Base-by-base conservation (phyloP, 305 asterid genomes). In the Fraxinus nigra region DNA sequence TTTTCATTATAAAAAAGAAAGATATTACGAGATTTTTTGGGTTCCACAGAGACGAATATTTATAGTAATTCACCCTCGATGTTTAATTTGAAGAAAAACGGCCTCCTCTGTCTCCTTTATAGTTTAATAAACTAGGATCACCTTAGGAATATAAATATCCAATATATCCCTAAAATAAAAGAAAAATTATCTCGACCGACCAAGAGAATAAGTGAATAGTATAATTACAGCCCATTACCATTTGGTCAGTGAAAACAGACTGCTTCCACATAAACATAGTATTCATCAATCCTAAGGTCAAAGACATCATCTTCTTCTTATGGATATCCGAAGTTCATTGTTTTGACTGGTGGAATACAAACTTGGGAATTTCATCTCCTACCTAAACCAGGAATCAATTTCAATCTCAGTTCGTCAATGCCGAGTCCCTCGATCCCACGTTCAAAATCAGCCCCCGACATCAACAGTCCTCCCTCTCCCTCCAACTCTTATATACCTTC, bases 351-450 rank as follows among this genome's bases (percentile, higher is more conserved):
- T 5, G 28, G 1, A 76, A 48, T 5, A 26, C 46, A 51, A 14
- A 16, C 24, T 32, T 5, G 22, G 22, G 6, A 80, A 72, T 80
- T 37, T 74, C 75, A 18, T 80, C 63, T 9, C 63, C 65, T 22
- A 33, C 56, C 61, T 11, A 9, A 33, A 14, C 33, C n/a, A 28
- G 24, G n/a, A 22, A 40, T 28, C 0, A 54, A 14, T 63, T 78
- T 81, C 80, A 30, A 16, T 79, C 80, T 76, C 82, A 83, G 77
- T 56, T 18, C 61, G 78, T 76, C 90, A 74, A 92, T 91, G 97
- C 89, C 94, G 84, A 91, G 88, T 79, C 95, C 95, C 26, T n/a
- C 33, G 4, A 87, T 92, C 78, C 93, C 93, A 38, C 93, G 93
- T 61, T 88, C 94, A 9, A 82, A 82, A 84, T 92, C 98, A 0